Evolutionary conservation across 805 yeast species (phyloP), one percentile per base, ranked within the genome.

Genomic region (Candida dendrica): DNA sequence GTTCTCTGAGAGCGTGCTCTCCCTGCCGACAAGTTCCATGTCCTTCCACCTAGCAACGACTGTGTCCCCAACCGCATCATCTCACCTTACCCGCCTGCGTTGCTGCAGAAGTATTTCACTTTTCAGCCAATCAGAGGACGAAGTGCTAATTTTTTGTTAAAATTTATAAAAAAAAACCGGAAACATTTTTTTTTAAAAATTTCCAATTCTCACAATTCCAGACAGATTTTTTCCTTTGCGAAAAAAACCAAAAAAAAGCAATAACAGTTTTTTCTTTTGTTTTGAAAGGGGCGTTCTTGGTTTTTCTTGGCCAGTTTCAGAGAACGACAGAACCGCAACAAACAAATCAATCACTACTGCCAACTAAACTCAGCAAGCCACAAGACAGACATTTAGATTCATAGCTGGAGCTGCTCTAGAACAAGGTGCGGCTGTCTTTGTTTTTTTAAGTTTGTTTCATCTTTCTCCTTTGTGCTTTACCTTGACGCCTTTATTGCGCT

Each of bases 401-500:
- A 22, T 8, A 6, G 8, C 24, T 22, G 8, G 24, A 6, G 8
- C 24, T 22, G 24, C 8, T 22, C 24, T 22, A 8, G 24, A 22
- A n/a, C n/a, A n/a, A 22, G 24, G 8, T 22, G 8, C 24, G 8
- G 8, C 6, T 16, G 22, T 33, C 16, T 16, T 33, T 11, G 6
- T 33, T 8, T 13, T 34, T 19, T 20, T n/a, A 17, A 11, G 1
- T 18, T 17, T 13, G 17, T 34, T 20, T 14, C 26, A 6, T 11
- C 17, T 20, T 22, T 14, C 31, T n/a, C n/a, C n/a, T n/a, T n/a
- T n/a, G n/a, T n/a, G n/a, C n/a, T n/a, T n/a, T n/a, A n/a, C 31
- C 19, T 34, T 56, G 59, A 55, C 60, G 56, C 56, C 60, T 55
- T 55, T 34, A 50, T 48, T 56, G 60, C 40, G 59, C 59, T 47